Conservation (phyloP, 1,139 yeast genomes). For the Suhomyces taliae region DNA sequence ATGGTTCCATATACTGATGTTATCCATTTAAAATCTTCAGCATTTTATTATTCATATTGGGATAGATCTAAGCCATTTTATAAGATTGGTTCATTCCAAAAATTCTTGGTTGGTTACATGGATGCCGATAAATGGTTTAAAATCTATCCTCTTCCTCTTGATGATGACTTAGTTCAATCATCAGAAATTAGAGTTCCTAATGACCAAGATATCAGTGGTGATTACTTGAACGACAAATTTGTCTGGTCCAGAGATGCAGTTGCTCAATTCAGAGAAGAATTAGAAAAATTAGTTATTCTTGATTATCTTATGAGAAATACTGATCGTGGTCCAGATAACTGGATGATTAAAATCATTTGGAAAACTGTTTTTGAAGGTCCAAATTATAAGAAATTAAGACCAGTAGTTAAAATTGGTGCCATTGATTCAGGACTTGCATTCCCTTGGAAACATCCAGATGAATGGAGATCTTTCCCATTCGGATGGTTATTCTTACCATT, state of each 20-base stretch:
- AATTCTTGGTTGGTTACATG: slow-evolving; percentile 57
- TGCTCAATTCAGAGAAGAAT: slow-evolving; percentile 56
- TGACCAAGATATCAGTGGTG: slow-evolving; percentile 6
- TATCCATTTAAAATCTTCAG: slow-evolving; percentile 51
- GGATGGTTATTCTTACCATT: slow-evolving; percentile 76
- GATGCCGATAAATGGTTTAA: slow-evolving; percentile 64
- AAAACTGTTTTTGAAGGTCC: slow-evolving; percentile 15
- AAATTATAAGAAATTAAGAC: slow-evolving; percentile 20
- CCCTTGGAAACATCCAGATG: slow-evolving; percentile 85
- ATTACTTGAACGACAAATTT: slow-evolving; percentile 25
- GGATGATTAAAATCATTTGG: slow-evolving; percentile 72
- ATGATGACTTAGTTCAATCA: slow-evolving; percentile 21
- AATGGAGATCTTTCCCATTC: slow-evolving; percentile 78
- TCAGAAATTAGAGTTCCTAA: slow-evolving; percentile 19
- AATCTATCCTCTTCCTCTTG: slow-evolving; percentile 56
- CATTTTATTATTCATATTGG: slow-evolving; percentile 58
- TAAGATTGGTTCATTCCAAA: slow-evolving; percentile 69
- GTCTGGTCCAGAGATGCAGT: slow-evolving; percentile 56
- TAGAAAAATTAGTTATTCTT: slow-evolving; percentile 68
- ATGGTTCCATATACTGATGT: slow-evolving; percentile 70
- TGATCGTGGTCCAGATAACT: slow-evolving; percentile 72
- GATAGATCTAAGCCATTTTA: slow-evolving; percentile 42
- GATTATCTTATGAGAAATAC: slow-evolving; percentile 77
- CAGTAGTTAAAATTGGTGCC: slow-evolving; percentile 62
- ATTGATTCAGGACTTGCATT: slow-evolving; percentile 76